Conservation (phyloP, 768 basidiomycete species). For the Mycena venus region DNA sequence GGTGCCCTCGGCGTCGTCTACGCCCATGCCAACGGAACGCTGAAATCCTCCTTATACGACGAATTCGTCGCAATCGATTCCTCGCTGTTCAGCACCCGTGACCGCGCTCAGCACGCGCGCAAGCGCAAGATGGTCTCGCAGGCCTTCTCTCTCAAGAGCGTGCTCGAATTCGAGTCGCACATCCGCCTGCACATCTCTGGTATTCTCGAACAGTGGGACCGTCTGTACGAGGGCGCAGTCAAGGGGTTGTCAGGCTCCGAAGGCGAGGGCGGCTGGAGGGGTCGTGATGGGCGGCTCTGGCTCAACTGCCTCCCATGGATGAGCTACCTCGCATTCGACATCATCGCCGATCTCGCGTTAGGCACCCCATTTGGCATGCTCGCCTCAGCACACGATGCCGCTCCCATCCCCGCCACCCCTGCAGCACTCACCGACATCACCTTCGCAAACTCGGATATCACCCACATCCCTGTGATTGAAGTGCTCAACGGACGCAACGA, state of each 20-base stretch:
- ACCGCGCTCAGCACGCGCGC: conserved; percentile 81
- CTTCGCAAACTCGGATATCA: conserved; percentile 56
- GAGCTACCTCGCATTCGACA: conserved; percentile 71
- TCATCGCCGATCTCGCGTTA: conserved; percentile 89
- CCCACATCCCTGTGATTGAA: conserved; percentile 81
- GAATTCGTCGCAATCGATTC: conserved; percentile 80
- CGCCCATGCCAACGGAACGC: conserved; percentile 84
- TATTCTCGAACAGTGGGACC: conserved; percentile 82
- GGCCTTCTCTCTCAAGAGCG: conserved; percentile 86
- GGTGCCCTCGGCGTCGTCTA: conserved; percentile 82
- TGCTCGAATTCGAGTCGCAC: conserved; percentile 88
- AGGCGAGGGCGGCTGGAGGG: conserved; percentile 73
- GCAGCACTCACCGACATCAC: conserved; percentile 66
- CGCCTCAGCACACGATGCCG: conserved; percentile 75
- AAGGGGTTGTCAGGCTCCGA: conserved; percentile 69
- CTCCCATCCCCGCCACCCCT: conserved; percentile 72
- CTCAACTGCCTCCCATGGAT: conserved; percentile 78
- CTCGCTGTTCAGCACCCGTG: conserved; percentile 83
- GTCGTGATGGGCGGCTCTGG: too few species aligned
- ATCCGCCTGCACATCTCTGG: conserved; percentile 67
- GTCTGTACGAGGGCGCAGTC: conserved; percentile 65
- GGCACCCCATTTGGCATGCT: conserved; percentile 93
- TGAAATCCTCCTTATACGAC: conserved; percentile 83
- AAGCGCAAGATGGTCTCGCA: conserved; percentile 93
- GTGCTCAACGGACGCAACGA: conserved; percentile 93